phyloP scores from a whole-genome alignment of 148 eudicot species.

The Amaranthus hypochondriacus region DNA sequence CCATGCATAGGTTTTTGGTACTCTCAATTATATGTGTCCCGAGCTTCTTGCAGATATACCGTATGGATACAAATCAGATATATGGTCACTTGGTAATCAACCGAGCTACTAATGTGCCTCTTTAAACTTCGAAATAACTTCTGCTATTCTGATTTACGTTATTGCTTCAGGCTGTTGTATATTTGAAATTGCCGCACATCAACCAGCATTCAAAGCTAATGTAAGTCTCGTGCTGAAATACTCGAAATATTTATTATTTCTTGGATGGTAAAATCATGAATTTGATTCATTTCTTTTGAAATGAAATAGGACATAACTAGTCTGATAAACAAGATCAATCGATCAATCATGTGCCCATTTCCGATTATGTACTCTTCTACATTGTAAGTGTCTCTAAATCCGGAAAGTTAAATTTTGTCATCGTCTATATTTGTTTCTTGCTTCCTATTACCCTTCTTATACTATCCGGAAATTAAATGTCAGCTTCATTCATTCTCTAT shows the following conservation, averaged over 20 bases:
- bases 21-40: slow-evolving; percentile 88
- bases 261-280: not conserved
- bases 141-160: slow-evolving; percentile 4
- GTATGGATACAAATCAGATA: slow-evolving; percentile 89
- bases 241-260: not conserved
- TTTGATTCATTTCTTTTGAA: not conserved
- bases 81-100: slow-evolving; percentile 85
- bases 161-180: slow-evolving; percentile 71
- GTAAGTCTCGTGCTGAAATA: slow-evolving; percentile 40
- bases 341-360: slow-evolving; percentile 69
- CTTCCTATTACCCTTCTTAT: slow-evolving; percentile 2
- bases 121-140: not conserved
- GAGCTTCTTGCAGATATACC: slow-evolving; percentile 81
- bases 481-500: not conserved
- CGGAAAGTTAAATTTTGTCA: not conserved
- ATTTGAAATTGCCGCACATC: slow-evolving; percentile 97
- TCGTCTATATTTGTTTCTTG: not conserved
- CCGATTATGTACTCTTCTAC: slow-evolving; percentile 72
- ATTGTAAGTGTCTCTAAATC: slow-evolving; percentile 51
- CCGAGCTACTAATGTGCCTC: not conserved
- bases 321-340: slow-evolving; percentile 84
- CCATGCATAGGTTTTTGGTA: slow-evolving; percentile 56
- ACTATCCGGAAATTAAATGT: not conserved
- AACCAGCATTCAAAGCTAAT: slow-evolving; percentile 81
- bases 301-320: slow-evolving; percentile 69